Evolutionary conservation across 768 basidiomycete species (phyloP), one percentile per base, ranked within the genome.

Genomic region (Leccinum boreale): DNA sequence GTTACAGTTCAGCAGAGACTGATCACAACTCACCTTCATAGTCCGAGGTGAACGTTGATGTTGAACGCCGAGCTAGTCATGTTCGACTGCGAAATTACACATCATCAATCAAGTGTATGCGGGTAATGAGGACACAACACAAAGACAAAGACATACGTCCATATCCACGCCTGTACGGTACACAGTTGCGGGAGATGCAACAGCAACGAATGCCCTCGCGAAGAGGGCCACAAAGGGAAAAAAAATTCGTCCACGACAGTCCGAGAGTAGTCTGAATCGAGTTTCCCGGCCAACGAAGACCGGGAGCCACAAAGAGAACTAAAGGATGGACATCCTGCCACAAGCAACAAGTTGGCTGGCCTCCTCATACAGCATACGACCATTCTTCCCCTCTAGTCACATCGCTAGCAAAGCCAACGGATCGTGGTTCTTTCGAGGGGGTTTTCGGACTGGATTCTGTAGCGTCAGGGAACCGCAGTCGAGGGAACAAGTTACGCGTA

Each of bases 201-300:
- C 44, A 6, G 23, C 3, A 46, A 23, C 11, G 12, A 23, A 1
- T 4, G 1, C 47, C 67, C 63, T 70, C 65, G 19, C 59, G 12
- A 71, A 54, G 59, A 58, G 57, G 58, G 14, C 24, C 39, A 5
- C n/a, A 4, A 15, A 21, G 5, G 21, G 1, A 7, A 21, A 15
- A 24, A 19, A 49, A 55, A 26, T 56, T 6, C 36, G 45, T 29
- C 36, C 58, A 59, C 17, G 50, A 69, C 67, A 70, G 64, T 24
- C 59, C 58, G 28, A 71, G 65, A 72, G 58, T 73, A 73, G 73
- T 72, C 71, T 69, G 73, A 74, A 63, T 73, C 67, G 67, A 72
- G 72, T 74, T 69, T 59, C 60, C 33, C 55, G 15, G 44, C 24
- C 50, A 49, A 53, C 51, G 8, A 53, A 29, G 46, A 55, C 51